These are phyloP conservation scores for Sutorius australiensis DNA, from an alignment of 768 basidiomycete species.

Conservation along the genomic window DNA sequence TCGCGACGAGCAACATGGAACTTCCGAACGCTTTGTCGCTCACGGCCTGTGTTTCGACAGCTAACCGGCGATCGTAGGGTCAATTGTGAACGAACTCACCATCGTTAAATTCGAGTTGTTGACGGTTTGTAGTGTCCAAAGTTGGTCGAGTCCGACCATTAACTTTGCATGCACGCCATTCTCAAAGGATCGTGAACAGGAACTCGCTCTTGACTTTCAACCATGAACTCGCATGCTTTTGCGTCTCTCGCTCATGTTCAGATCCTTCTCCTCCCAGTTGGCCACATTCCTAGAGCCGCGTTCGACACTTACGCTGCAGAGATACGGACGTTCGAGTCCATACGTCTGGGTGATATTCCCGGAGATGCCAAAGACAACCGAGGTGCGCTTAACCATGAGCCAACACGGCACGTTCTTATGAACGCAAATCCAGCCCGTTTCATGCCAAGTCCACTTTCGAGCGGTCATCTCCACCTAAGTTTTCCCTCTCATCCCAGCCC, in stretches of 20 bases:
- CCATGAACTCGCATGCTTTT: constrained; percentile 71
- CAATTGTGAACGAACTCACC: constrained; percentile 18
- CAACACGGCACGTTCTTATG: not conserved
- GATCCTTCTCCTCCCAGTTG: constrained; percentile 84
- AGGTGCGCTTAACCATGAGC: constrained; percentile 43
- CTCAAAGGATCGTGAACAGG: not conserved
- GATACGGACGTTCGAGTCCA: constrained; percentile 66
- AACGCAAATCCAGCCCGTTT: constrained; percentile 59
- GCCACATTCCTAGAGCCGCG: constrained; percentile 59
- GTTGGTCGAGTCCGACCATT: constrained; percentile 2
- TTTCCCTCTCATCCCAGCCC: constrained; percentile 75
- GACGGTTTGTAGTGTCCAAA: constrained; percentile 13
- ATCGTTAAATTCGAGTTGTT: constrained; percentile 12
- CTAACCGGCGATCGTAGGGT: not conserved
- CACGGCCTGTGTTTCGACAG: constrained; percentile 46
- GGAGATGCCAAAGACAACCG: constrained; percentile 71
- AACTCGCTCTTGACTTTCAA: not conserved
- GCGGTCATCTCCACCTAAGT: constrained; percentile 77
- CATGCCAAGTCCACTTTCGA: constrained; percentile 70
- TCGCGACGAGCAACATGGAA: constrained; percentile 73
- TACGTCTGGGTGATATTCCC: constrained; percentile 81
- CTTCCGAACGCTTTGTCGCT: constrained; percentile 82
- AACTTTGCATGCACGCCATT: constrained; percentile 1
- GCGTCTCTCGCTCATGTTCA: constrained; percentile 82
- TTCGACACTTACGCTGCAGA: constrained; percentile 75